phyloP scores from a whole-genome alignment of 768 basidiomycete genomes.

The Filobasidium floriforme region DNA sequence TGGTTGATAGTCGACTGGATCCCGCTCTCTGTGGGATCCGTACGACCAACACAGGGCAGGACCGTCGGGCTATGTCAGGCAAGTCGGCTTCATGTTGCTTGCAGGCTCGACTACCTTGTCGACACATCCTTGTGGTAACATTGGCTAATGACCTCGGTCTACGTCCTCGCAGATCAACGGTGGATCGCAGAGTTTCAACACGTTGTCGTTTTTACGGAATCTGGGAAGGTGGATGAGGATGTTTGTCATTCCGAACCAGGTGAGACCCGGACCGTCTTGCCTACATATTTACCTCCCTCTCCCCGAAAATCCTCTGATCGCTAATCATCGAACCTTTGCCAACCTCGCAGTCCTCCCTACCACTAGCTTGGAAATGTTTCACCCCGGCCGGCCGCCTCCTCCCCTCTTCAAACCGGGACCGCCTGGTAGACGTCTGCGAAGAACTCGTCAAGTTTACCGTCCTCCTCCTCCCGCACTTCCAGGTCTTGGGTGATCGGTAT shows the following conservation, averaged over 20 bases:
- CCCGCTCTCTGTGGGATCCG: constrained; percentile 40
- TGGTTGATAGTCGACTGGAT: constrained; percentile 44
- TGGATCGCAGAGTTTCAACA: constrained; percentile 42
- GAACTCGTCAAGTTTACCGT: constrained; percentile 42
- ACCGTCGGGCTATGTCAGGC: constrained; percentile 43
- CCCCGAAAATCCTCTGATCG: too few relatives aligned
- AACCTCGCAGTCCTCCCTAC: constrained; percentile 39
- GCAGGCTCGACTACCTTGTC: too few relatives aligned
- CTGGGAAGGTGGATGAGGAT: constrained; percentile 46
- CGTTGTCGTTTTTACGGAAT: constrained; percentile 40
- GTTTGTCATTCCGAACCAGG: constrained; percentile 37
- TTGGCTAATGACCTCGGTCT: background rate
- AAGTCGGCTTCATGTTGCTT: constrained; percentile 14
- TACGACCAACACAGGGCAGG: constrained; percentile 44
- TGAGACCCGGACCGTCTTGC: too few relatives aligned
- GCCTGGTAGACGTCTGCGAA: constrained; percentile 45
- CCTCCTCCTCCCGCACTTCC: constrained; percentile 34
- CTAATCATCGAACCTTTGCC: too few relatives aligned
- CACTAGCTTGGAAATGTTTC: constrained; percentile 42
- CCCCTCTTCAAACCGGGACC: constrained; percentile 43
- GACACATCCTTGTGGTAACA: background rate
- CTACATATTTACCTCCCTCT: too few relatives aligned
- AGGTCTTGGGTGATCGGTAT: constrained; percentile 36
- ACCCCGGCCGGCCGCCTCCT: constrained; percentile 35
- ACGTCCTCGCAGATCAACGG: constrained; percentile 31